phyloP scores from a whole-genome alignment of 106 monocot genomes.

The Dendrobium catenatum region DNA sequence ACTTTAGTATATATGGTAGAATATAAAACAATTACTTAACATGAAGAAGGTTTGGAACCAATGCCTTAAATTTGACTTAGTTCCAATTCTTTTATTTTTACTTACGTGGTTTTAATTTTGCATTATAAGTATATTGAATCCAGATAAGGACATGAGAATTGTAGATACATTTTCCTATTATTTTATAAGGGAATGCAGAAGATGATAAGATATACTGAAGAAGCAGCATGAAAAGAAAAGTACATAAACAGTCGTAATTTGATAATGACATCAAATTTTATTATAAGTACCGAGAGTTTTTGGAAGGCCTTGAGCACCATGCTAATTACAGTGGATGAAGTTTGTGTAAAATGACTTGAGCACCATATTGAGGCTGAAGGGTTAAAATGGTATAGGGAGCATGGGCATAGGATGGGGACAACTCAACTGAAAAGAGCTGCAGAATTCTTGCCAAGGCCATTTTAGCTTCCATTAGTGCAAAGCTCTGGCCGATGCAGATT shows the following conservation, averaged over 20 bases:
- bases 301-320: neutral
- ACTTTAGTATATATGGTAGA: neutral
- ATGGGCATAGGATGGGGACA: conserved; percentile 52
- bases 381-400: conserved; percentile 35
- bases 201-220: too few relatives aligned
- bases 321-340: neutral
- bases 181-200: neutral
- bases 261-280: neutral
- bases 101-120: neutral
- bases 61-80: neutral
- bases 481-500: conserved; percentile 66
- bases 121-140: neutral
- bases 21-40: neutral
- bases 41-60: neutral
- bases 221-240: neutral
- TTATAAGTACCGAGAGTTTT: neutral
- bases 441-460: conserved; percentile 46
- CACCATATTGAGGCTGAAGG: conserved; percentile 54
- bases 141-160: too few relatives aligned
- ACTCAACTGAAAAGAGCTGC: conserved; percentile 39
- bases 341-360: conserved; percentile 31
- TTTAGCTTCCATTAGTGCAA: conserved; percentile 69
- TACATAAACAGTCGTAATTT: neutral
- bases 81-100: too few relatives aligned
- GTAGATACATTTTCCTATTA: neutral